A percentile compares a stretch with the other conserved stretches of the same genome.
These are phyloP conservation scores for Xylariaceae sp. DNA, from an alignment of 2,329 filamentous ascomycete genomes.

Conservation along the genomic window DNA sequence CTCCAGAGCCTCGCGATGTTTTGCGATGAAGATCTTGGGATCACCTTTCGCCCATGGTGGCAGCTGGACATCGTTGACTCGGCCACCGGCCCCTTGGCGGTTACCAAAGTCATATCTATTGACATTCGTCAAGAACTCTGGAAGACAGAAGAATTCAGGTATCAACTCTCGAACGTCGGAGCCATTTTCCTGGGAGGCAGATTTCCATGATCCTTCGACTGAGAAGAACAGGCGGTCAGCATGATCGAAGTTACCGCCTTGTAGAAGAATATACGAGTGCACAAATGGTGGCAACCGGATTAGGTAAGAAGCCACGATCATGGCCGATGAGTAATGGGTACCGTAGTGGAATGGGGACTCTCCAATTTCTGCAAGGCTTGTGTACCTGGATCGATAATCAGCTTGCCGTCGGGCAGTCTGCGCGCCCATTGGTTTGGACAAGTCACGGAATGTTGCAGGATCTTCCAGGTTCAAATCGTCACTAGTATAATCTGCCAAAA, in stretches of 20 bases:
- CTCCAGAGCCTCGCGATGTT: conserved; percentile 94
- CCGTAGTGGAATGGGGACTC: conserved; percentile 96
- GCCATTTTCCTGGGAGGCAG: conserved; percentile 87
- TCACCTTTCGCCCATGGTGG: conserved; percentile 97
- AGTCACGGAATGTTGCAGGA: conserved; percentile 83
- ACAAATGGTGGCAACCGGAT: conserved; percentile 96
- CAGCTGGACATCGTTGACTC: conserved; percentile 85
- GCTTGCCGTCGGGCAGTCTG: conserved; percentile 78
- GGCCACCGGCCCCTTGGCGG: conserved; percentile 78
- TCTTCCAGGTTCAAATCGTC: conserved; percentile 87
- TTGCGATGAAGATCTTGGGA: conserved; percentile 91
- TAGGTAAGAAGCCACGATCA: conserved; percentile 97
- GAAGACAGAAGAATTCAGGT: conserved; percentile 96
- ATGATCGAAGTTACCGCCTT: conserved; percentile 96
- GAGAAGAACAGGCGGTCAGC: conserved; percentile 95
- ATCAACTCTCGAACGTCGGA: conserved; percentile 94
- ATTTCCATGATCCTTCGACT: conserved; percentile 87
- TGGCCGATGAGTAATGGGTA: conserved; percentile 97
- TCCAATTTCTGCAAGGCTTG: conserved; percentile 87
- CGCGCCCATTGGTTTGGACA: conserved; percentile 96
- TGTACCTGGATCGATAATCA: conserved; percentile 84
- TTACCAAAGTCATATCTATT: conserved; percentile 94
- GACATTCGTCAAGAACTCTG: conserved; percentile 91
- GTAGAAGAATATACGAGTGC: conserved; percentile 89
- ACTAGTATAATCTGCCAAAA: conserved; percentile 93